Evolutionary conservation across 257 asterid genomes (phyloP).

Genomic region (Ajuga chamaepitys): DNA sequence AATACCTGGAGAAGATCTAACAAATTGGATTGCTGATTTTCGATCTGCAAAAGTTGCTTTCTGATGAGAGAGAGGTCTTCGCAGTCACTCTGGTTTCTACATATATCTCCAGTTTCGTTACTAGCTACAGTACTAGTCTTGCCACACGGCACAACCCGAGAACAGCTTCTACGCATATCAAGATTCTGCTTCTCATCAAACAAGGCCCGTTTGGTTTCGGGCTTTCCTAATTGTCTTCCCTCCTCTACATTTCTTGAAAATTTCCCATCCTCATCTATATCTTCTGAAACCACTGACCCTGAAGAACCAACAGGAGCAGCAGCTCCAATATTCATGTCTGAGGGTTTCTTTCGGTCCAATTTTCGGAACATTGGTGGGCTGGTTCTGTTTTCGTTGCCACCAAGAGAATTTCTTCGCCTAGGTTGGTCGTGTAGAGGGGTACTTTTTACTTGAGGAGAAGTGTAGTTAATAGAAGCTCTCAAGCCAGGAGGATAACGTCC

Average conservation of each 20-base stretch:
- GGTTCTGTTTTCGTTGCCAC: conserved; percentile 28
- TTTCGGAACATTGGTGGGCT: conserved; percentile 60
- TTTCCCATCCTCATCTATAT: conserved; percentile 24
- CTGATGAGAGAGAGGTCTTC: conserved; percentile 61
- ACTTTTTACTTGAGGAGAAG: conserved; percentile 31
- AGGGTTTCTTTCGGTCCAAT: conserved; percentile 46
- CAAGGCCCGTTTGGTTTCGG: conserved; percentile 38
- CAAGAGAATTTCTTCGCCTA: conserved; percentile 30
- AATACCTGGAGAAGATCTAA: conserved; percentile 70
- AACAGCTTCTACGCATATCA: conserved; percentile 15
- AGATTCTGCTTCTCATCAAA: conserved; percentile 26
- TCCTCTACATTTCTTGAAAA: conserved; percentile 13
- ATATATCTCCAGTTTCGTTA: conserved; percentile 32
- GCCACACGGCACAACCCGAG: conserved; percentile 32
- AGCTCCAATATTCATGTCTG: conserved; percentile 20
- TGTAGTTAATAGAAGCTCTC: conserved; percentile 23
- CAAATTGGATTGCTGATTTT: conserved; percentile 71
- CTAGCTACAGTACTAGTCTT: conserved; percentile 36
- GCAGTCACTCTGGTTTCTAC: conserved; percentile 37
- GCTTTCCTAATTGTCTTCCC: conserved; percentile 21
- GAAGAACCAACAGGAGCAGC: conserved; percentile 18
- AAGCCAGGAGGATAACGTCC: conserved; percentile 34
- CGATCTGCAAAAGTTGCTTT: conserved; percentile 75
- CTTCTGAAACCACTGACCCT: conserved; percentile 18
- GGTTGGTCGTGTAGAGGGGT: conserved; percentile 12